Percentiles rank a stretch among this genome's conserved stretches.
These are phyloP conservation scores for Dalechampia spathulata DNA, from an alignment of 441 rosid genomes.

Conservation along the genomic window DNA sequence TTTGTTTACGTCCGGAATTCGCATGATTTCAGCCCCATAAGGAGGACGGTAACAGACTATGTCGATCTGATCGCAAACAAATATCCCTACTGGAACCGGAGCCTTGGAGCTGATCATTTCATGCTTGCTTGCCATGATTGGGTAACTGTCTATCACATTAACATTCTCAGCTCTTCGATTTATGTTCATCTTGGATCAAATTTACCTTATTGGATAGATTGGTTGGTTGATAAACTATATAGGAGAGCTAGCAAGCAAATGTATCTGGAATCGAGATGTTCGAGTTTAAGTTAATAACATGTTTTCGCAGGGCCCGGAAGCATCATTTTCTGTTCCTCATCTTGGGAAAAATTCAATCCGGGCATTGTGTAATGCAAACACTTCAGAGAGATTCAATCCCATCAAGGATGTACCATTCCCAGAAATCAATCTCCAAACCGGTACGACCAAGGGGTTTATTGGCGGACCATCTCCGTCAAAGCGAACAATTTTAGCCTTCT, in stretches of 20 bases:
- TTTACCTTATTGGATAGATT: no score
- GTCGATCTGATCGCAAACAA: slow-evolving; percentile 41
- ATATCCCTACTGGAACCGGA: slow-evolving; percentile 77
- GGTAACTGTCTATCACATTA: slow-evolving; percentile 29
- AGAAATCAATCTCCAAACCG: slow-evolving; percentile 66
- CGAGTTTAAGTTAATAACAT: not conserved
- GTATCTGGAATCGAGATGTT: no score
- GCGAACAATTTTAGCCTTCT: slow-evolving; percentile 76
- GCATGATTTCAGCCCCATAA: slow-evolving; percentile 53
- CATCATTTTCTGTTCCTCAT: slow-evolving; percentile 53
- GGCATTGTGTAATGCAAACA: slow-evolving; percentile 88
- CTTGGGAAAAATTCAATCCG: slow-evolving; percentile 65
- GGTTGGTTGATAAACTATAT: no score
- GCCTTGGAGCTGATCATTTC: slow-evolving; percentile 84
- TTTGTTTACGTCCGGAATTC: slow-evolving; percentile 62
- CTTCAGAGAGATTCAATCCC: slow-evolving; percentile 78
- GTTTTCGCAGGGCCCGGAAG: slow-evolving; percentile 60
- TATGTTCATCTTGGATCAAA: not conserved
- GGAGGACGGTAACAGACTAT: slow-evolving; percentile 60
- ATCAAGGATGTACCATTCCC: slow-evolving; percentile 74
- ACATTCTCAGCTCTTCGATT: not conserved
- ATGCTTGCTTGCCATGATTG: slow-evolving; percentile 93
- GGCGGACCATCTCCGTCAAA: slow-evolving; percentile 81
- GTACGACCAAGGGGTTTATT: slow-evolving; percentile 40
- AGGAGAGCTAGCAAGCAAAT: no score